Evolutionary conservation across 257 asterid species (phyloP).

Genomic region (Fraxinus americana): DNA sequence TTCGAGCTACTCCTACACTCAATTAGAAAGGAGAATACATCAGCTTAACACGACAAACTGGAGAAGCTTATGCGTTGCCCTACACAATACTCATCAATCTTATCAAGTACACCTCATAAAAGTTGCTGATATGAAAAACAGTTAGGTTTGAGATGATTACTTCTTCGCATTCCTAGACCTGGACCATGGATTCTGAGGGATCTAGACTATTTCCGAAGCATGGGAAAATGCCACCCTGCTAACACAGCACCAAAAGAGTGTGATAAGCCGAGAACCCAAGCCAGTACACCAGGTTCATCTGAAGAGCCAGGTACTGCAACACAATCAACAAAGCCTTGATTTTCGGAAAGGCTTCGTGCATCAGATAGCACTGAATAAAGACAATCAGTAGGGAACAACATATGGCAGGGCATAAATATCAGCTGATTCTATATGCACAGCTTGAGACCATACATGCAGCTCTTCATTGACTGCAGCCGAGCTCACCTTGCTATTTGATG

Average conservation of each 20-base stretch:
- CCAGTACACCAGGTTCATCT: conserved; percentile 15
- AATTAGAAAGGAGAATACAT: conserved; percentile 21
- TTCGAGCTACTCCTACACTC: conserved; percentile 42
- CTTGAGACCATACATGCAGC: conserved; percentile 64
- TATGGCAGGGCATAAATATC: conserved; percentile 73
- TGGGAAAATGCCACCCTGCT: conserved; percentile 7
- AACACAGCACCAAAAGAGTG: background rate
- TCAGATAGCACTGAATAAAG: conserved; percentile 10
- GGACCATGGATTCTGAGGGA: background rate
- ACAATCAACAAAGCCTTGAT: background rate
- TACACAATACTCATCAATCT: conserved; percentile 15
- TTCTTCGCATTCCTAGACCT: background rate
- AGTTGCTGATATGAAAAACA: background rate
- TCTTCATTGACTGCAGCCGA: conserved; percentile 26
- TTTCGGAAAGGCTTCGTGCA: conserved; percentile 15
- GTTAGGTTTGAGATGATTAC: background rate
- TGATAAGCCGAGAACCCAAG: background rate
- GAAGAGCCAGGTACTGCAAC: background rate
- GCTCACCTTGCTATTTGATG: conserved; percentile 28
- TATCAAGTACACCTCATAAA: conserved; percentile 13
- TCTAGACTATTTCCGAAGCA: background rate
- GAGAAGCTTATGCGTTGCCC: conserved; percentile 27
- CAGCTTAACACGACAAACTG: conserved; percentile 34
- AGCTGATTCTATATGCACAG: conserved; percentile 57
- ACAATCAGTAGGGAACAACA: conserved; percentile 72